Conservation (phyloP, 2,329 filamentous ascomycete genomes). For the Aspergillus hiratsukae region DNA sequence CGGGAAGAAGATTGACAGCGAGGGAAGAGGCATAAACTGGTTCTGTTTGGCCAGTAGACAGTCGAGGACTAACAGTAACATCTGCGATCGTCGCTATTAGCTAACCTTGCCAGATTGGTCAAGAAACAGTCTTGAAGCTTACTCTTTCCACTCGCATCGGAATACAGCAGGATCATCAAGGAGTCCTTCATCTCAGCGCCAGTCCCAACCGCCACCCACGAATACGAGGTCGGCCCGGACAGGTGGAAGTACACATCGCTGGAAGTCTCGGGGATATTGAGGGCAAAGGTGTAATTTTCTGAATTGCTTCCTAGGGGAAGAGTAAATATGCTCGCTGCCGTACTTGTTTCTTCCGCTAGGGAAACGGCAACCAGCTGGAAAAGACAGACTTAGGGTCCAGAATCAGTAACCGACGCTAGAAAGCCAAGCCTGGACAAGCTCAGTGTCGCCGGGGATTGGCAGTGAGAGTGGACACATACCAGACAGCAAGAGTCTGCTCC, state of each 20-base stretch:
- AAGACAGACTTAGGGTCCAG: background rate
- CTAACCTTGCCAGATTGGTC: background rate
- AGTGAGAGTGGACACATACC: background rate
- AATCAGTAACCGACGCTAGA: background rate
- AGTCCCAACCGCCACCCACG: constrained; percentile 19
- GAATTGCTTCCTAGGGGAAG: constrained; percentile 9
- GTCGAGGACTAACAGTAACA: constrained; percentile 18
- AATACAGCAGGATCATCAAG: constrained; percentile 16
- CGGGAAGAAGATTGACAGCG: constrained; percentile 9
- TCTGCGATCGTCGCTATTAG: constrained; percentile 2
- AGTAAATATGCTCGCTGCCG: constrained; percentile 37
- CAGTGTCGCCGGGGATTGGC: background rate
- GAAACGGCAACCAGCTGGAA: background rate
- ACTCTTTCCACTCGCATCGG: constrained; percentile 13
- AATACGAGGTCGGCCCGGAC: constrained; percentile 19
- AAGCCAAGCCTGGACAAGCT: background rate
- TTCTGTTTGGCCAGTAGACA: constrained; percentile 16
- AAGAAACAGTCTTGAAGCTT: background rate
- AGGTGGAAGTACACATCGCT: constrained; percentile 23
- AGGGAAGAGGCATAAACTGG: constrained; percentile 15
- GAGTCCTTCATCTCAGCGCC: constrained; percentile 17
- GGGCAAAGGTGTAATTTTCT: constrained; percentile 17
- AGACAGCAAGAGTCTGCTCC: background rate
- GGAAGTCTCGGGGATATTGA: constrained; percentile 21
- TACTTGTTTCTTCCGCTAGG: constrained; percentile 18